Base-by-base conservation (phyloP, 371 early-diverging fungal genomes). In the Mucor saturninus region DNA sequence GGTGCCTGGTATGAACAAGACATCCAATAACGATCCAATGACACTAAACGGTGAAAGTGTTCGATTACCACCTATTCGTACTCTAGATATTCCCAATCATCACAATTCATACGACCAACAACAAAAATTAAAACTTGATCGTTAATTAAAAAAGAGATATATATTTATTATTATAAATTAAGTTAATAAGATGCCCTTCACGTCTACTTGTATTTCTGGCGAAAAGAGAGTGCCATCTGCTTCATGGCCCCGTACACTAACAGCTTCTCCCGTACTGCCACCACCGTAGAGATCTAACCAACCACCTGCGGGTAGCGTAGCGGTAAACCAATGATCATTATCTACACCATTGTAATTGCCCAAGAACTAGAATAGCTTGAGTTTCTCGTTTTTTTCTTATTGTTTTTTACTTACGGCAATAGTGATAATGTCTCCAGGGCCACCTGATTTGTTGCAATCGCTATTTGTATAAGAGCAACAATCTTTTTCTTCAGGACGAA, bases 1-100 rank as follows among this genome's bases (percentile, higher is more conserved):
- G 45, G 67, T 76, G 31, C 73, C 73, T 52, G 76, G 72, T 15
- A 60, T 64, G 28, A 58, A 21, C 31, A 64, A 35, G 3, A 29
- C 13, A 6, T 11, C 11, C 4, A 55, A 60, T 21, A 37, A 57
- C 4, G 52, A 59, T 39, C 15, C n/a, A 3, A 43, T 56, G 45
- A 50, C 50, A 13, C 10, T 50, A 30, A 30, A 50, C 30, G 50
- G 50, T 13, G 66, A 69, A 26, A 55, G 61, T 40, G 60, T 71
- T 13, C 54, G 66, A 54, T 58, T 74, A 49, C 75, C 75, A 35
- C 72, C 75, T 21, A 74, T 74, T 55, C 75, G 75, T 35, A 61
- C 59, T 10, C 55, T 71, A 14, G 54, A 67, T 35, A 43, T 64
- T 28, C 69, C 64, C 35, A 35, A 35, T 35, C 4, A 11, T 38